Evolutionary conservation across 192 early-diverging fungal genomes (phyloP).

Genomic region (Backusella sp.): DNA sequence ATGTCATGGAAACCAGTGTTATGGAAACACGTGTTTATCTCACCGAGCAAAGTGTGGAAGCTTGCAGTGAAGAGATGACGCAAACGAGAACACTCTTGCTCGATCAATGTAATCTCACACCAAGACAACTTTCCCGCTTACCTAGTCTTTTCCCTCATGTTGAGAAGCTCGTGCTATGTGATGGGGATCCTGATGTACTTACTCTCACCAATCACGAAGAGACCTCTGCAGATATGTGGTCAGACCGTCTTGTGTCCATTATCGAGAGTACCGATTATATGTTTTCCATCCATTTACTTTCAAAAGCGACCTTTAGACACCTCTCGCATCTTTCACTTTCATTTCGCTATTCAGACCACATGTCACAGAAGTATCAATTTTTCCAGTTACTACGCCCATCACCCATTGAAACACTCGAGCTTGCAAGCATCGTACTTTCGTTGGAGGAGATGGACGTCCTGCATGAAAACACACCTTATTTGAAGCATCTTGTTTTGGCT

Average conservation of each 20-base stretch:
- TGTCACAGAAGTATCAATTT: neutral
- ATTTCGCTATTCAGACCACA: neutral
- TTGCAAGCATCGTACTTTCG: neutral
- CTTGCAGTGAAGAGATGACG: neutral
- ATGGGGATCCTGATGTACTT: neutral
- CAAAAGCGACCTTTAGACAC: neutral
- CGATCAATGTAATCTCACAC: neutral
- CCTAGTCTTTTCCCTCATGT: neutral
- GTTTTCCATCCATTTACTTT: neutral
- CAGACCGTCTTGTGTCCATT: neutral
- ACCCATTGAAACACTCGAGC: neutral
- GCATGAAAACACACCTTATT: neutral
- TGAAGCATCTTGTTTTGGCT: neutral
- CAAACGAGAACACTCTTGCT: neutral
- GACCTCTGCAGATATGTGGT: neutral
- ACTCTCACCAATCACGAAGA: neutral
- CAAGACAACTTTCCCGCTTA: neutral
- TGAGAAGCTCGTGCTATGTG: neutral
- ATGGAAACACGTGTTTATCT: neutral
- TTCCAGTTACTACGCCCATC: neutral
- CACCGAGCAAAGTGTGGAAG: neutral
- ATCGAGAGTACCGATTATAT: neutral
- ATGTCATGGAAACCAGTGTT: neutral
- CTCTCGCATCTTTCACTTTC: neutral
- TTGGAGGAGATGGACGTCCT: neutral